Evolutionary conservation across 208 protist genomes (phyloP).

Genomic region (Acanthamoeba royreba): DNA sequence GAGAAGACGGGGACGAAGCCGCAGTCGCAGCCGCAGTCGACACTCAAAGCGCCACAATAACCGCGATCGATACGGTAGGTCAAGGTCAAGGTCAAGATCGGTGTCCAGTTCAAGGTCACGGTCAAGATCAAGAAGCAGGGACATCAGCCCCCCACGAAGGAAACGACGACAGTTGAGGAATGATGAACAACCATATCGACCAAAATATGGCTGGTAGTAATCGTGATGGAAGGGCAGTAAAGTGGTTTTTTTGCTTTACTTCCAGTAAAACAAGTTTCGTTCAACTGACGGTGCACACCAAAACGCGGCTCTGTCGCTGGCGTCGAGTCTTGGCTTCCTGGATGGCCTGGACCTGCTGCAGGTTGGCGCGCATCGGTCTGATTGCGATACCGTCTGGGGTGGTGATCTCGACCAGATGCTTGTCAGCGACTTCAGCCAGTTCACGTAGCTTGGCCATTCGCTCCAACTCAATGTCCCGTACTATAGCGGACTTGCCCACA

Average conservation of each 20-base stretch:
- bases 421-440: neutral
- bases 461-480: neutral
- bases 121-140: too few relatives aligned
- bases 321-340: neutral
- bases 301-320: neutral
- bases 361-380: neutral
- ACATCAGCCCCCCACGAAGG: too few relatives aligned
- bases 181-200: too few relatives aligned
- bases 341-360: neutral
- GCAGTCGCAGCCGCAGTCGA: neutral
- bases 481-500: neutral
- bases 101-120: neutral
- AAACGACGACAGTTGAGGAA: too few relatives aligned
- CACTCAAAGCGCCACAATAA: neutral
- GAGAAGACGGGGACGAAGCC: neutral
- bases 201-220: too few relatives aligned
- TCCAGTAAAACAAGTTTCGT: too few relatives aligned
- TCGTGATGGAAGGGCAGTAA: too few relatives aligned
- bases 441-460: neutral
- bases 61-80: neutral
- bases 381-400: neutral
- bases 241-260: too few relatives aligned
- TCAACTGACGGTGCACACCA: neutral
- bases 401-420: neutral
- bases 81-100: neutral